Base-by-base conservation (phyloP, 345 rosid species). In the Rhodamnia argentea region DNA sequence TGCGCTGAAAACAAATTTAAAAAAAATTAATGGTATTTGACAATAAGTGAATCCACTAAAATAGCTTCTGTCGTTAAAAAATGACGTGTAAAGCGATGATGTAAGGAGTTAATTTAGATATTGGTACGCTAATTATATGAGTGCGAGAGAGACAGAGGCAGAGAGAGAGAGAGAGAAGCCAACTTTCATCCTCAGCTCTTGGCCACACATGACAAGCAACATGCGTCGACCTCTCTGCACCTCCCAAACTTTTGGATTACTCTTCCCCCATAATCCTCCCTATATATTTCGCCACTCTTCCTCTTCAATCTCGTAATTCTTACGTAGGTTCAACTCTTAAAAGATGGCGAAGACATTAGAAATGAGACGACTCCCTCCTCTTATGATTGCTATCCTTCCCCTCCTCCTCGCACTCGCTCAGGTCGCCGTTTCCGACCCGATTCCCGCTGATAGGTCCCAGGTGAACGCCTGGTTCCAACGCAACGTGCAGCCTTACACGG, bases 381-480 rank as follows among this genome's bases (percentile, higher is more conserved):
- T 70, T 42, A 40, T 40, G 81, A 70, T 70, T 5, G 26, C 47
- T 24, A 10, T 37, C 81, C 47, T 32, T 37, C 18, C 47, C 81
- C 47, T 83, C 20, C 47, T 83, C 54, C 6, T n/a, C 2, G 83
- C n/a, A 5, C 83, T 85, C 23, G 60, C 29, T 3, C n/a, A 20
- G 29, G 29, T 37, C 27, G 83, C 59, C 12, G 5, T 47, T 20
- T n/a, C 84, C 3, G 89, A 87, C 3, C 90, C 86, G 42, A 89
- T 95, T 18, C 96, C 98, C 1, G 89, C 89, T 4, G 85, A 85
- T 29, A 86, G 84, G 47, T 23, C 87, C 12, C 82, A 64, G 57
- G 54, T 93, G 47, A 57, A 16, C 32, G 6, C 40, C 14, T 95
- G 95, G 98, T 93, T 95, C 86, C 12, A 15, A 0, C 24, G 81